Conservation (phyloP, 352 stramenopile species). For the Halophytophthora batemanensis region DNA sequence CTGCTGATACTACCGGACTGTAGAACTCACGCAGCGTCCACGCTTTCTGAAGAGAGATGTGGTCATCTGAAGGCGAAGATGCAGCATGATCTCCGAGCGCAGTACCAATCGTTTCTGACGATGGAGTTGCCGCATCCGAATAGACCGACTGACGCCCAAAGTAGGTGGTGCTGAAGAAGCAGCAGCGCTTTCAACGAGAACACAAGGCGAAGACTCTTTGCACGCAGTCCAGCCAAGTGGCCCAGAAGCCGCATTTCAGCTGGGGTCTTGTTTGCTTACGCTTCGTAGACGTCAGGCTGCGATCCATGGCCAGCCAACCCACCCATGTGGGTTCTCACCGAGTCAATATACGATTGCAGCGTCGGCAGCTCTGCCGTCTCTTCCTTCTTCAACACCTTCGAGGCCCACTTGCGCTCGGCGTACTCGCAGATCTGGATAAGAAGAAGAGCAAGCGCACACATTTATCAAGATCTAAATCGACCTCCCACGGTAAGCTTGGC, state of each 20-base stretch:
- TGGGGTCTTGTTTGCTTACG: conserved; percentile 17
- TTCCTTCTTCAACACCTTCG: conserved; percentile 85
- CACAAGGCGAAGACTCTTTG: background rate
- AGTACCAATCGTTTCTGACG: conserved; percentile 40
- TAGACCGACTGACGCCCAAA: conserved; percentile 5
- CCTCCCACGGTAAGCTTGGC: background rate
- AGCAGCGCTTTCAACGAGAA: background rate
- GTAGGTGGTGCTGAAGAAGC: background rate
- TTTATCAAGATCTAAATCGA: background rate
- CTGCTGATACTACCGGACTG: background rate
- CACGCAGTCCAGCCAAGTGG: background rate
- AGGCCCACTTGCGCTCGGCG: conserved; percentile 91
- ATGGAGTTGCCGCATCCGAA: conserved; percentile 10
- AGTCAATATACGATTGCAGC: conserved; percentile 68
- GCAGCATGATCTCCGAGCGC: conserved; percentile 28
- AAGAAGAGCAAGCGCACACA: background rate
- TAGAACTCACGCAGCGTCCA: background rate
- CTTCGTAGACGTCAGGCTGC: conserved; percentile 51
- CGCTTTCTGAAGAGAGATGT: conserved; percentile 27
- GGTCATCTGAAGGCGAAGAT: conserved; percentile 27
- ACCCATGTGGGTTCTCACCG: conserved; percentile 62
- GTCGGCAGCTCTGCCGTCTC: conserved; percentile 68
- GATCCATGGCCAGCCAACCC: conserved; percentile 38
- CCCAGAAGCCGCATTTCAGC: background rate
- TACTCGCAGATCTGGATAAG: conserved; percentile 87